phyloP scores from a whole-genome alignment of 352 stramenopile genomes.

The Phytophthora pluvialis region DNA sequence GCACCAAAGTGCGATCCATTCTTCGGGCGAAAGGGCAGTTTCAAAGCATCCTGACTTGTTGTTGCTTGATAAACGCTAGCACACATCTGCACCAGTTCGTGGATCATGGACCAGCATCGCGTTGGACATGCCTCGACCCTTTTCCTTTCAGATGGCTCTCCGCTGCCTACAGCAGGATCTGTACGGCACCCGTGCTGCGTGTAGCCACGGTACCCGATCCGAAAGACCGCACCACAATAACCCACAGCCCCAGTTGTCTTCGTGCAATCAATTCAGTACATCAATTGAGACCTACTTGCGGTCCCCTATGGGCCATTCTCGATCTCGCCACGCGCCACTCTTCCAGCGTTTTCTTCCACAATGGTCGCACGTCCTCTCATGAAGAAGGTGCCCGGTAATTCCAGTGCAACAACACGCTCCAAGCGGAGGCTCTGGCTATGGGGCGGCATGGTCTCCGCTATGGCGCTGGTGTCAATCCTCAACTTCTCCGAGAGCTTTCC shows the following conservation, averaged over 20 bases:
- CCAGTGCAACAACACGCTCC: slow-evolving; percentile 12
- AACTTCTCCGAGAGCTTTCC: slow-evolving; percentile 26
- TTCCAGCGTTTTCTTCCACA: background rate
- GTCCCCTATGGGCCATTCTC: slow-evolving; percentile 8
- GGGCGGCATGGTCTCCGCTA: slow-evolving; percentile 23
- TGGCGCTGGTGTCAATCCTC: slow-evolving; percentile 18
- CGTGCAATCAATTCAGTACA: slow-evolving; percentile 10
- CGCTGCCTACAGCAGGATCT: background rate
- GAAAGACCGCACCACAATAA: slow-evolving; percentile 3
- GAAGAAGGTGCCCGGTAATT: slow-evolving; percentile 9
- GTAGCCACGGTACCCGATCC: background rate
- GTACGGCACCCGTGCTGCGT: background rate
- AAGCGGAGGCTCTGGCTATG: slow-evolving; percentile 20
- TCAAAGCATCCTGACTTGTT: too few species aligned
- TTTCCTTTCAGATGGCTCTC: background rate
- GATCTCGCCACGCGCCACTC: background rate
- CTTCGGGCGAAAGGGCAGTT: too few species aligned
- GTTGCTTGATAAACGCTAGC: too few species aligned
- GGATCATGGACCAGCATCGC: background rate
- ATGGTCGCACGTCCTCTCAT: slow-evolving; percentile 11
- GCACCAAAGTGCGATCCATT: too few species aligned
- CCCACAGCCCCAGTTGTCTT: background rate
- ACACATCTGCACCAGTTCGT: background rate
- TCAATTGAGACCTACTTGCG: slow-evolving; percentile 4
- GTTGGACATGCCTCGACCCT: slow-evolving; percentile 22